Base-by-base conservation (phyloP, 768 basidiomycete species). In the Boletus speciosus region DNA sequence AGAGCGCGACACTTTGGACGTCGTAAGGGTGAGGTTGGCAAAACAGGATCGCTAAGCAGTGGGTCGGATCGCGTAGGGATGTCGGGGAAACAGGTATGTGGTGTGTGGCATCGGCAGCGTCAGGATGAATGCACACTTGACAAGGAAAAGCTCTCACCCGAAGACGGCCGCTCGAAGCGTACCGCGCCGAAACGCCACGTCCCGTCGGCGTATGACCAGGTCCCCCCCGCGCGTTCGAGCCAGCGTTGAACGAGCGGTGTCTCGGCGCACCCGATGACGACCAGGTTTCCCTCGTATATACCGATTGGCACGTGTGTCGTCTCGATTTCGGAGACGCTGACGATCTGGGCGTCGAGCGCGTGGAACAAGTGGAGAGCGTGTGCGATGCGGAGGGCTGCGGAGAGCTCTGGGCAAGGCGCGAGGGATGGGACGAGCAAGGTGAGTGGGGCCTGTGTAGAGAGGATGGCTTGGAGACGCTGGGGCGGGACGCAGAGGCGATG, bases 341-440 rank as follows among this genome's bases (percentile, higher is more conserved):
- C 84, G 41, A 95, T 82, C 45, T 82, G 78, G 0, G 81, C 67
- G 56, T 93, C 90, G 21, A 94, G 66, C 54, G 81, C 77, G 63
- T 90, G 86, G 68, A 86, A 91, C 0, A 81, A 62, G 32, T 81
- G 71, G 16, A 93, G 71, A 56, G 83, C 80, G 63, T 91, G 82
- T 3, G 86, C 83, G 23, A 94, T 71, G 12, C 92, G 77, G 11
- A 78, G 65, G 3, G 88, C 91, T 3, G 83, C 68, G 0, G 80
- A 81, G 9, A 80, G 62, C 31, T 78, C 76, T n/a, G 65, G 62
- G 8, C 60, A 65, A 1, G 64, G 62, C 6, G 55, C 23, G 15
- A 57, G 61, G 10, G 76, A 67, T 9, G 81, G 76, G 21, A 85
- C 69, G 47, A 93, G 75, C 35, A 94, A 70, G 3, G 71, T 71